Base-by-base conservation (phyloP, 2,329 filamentous ascomycete genomes). In the Bisporella sp. region DNA sequence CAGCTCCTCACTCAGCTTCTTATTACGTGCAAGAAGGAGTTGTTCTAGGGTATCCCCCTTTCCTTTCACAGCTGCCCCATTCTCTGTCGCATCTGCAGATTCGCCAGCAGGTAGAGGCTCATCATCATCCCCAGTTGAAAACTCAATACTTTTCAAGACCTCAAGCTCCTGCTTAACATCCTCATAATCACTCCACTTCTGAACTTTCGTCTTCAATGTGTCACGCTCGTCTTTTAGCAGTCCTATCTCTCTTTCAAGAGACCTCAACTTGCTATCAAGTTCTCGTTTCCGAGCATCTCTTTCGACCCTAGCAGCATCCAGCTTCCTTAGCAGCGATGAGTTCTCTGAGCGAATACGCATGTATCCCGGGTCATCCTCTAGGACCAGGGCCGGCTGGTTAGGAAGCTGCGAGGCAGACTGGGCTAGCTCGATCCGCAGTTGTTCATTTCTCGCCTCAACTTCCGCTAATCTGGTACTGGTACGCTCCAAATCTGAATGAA, bases 71-170 rank as follows among this genome's bases (percentile, higher is more conserved):
- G 71, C 65, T 3, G 72, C 61, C 3, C 78, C 78, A 59, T 82
- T 81, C 9, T 73, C 65, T 9, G 56, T 39, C 57, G 32, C 61
- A 55, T 48, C 48, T 41, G 62, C 59, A 5, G 66, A 62, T 30
- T 73, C 71, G 2, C 68, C 57, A 31, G 67, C 59, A 39, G 72
- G 71, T 12, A 73, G 74, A 31, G 69, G 64, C 6, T 86, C 83
- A 44, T 91, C 87, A 53, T 95, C 90, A 55, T 92, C 87, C 6
- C 89, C 91, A 0, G 89, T 92, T 2, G 92, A 88, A 62, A 99
- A 96, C 66, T 99, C 93, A 60, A 99, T 96, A 59, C 92, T 95
- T 79, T 96, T 96, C 54, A 99, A 79, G 54, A 97, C 91, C 62
- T 97, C 92, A 3, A 99, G 77, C 68, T 99, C 95, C 57, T 95